A percentile compares a stretch with the other conserved stretches of the same genome.
Conservation (phyloP, 2,329 filamentous ascomycete species). For the Hypoxylon sp. region DNA sequence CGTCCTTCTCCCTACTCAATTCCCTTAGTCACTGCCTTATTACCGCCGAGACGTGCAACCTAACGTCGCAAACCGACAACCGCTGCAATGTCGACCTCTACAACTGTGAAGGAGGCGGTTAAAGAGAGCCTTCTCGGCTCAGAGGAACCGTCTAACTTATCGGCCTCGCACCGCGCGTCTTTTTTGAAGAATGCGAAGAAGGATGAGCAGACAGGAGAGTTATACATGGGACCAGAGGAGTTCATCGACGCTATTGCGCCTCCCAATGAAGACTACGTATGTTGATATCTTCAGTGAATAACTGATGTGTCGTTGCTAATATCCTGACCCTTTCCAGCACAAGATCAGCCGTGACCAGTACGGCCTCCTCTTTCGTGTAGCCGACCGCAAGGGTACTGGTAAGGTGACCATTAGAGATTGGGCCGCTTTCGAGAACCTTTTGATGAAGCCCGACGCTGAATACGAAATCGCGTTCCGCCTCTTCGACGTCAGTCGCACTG, state of each 20-base stretch:
- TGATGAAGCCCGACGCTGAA: conserved; percentile 94
- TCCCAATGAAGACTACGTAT: conserved; percentile 89
- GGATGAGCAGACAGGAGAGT: conserved; percentile 81
- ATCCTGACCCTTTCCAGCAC: conserved; percentile 72
- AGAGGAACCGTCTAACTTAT: conserved; percentile 72
- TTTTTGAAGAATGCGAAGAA: conserved; percentile 84
- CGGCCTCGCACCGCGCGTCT: conserved; percentile 79
- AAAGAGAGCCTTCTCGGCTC: conserved; percentile 84
- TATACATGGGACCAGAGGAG: conserved; percentile 85
- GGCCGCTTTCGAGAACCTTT: conserved; percentile 93
- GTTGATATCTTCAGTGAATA: conserved; percentile 52
- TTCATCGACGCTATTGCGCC: conserved; percentile 94
- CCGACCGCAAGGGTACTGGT: conserved; percentile 82
- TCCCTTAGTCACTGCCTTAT: conserved; percentile 18
- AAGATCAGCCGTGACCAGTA: conserved; percentile 99
- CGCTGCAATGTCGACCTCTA: conserved; percentile 60
- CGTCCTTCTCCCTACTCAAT: conserved; percentile 5
- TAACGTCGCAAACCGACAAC: conserved; percentile 22
- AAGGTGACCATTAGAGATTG: conserved; percentile 87
- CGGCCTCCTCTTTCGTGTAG: conserved; percentile 90
- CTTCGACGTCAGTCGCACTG: conserved; percentile 88
- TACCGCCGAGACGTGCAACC: conserved; percentile 13
- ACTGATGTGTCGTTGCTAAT: conserved; percentile 28
- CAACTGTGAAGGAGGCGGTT: conserved; percentile 76
- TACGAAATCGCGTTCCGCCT: conserved; percentile 99